Evolutionary conservation across 2,329 filamentous ascomycete genomes (phyloP).

Genomic region (Nothophoma quercina): DNA sequence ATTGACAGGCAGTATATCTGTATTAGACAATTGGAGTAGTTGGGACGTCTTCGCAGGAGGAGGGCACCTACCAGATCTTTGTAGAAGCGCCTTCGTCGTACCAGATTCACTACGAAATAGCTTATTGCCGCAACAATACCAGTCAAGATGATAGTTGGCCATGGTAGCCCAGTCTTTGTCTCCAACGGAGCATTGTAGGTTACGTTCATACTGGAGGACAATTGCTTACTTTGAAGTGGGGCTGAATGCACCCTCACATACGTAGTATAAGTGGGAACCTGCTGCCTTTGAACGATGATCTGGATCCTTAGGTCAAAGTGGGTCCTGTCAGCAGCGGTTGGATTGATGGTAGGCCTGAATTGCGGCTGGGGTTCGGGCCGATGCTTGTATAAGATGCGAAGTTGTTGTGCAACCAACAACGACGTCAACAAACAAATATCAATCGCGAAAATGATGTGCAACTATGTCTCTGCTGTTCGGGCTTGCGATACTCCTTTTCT

Average conservation of each 20-base stretch:
- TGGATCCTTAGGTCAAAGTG: neutral
- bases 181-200: slow-evolving; percentile 6
- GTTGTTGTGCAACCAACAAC: neutral
- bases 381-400: neutral
- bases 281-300: neutral
- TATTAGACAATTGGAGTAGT: too few relatives aligned
- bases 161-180: slow-evolving; percentile 15
- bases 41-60: too few relatives aligned
- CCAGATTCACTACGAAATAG: slow-evolving; percentile 29
- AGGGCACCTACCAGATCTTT: slow-evolving; percentile 29
- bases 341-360: neutral
- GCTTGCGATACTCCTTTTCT: too few relatives aligned
- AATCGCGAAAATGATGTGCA: too few relatives aligned
- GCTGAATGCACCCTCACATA: neutral
- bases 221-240: neutral
- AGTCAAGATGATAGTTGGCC: slow-evolving; percentile 20
- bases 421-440: too few relatives aligned
- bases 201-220: neutral
- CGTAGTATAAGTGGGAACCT: neutral
- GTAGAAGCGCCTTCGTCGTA: slow-evolving; percentile 33
- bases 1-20: too few relatives aligned
- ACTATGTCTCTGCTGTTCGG: too few relatives aligned
- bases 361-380: neutral
- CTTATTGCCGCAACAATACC: slow-evolving; percentile 20
- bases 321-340: slow-evolving; percentile 5